phyloP scores from a whole-genome alignment of 2,329 filamentous ascomycete genomes.

The Penicillium sp. region DNA sequence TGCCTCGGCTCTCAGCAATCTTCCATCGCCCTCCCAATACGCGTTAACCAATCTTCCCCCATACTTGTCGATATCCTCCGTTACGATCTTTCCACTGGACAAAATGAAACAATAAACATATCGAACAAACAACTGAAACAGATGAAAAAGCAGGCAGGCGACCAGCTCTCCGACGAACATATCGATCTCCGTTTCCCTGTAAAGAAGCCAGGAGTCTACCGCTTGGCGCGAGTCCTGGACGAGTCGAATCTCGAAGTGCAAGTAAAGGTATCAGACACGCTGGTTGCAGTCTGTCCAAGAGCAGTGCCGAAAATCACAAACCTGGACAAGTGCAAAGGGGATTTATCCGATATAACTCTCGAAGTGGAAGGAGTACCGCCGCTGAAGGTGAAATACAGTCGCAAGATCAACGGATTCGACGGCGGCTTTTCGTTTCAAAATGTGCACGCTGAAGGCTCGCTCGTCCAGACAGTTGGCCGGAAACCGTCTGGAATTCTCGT shows the following conservation, averaged over 20 bases:
- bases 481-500: constrained; percentile 57
- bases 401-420: constrained; percentile 77
- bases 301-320: constrained; percentile 66
- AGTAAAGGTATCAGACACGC: constrained; percentile 67
- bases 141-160: constrained; percentile 67
- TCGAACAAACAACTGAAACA: constrained; percentile 69
- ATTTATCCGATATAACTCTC: constrained; percentile 79
- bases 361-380: constrained; percentile 86
- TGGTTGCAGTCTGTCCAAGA: constrained; percentile 80
- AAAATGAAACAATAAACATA: constrained; percentile 76
- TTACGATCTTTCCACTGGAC: constrained; percentile 75
- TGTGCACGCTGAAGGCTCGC: constrained; percentile 81
- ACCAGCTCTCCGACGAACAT: constrained; percentile 53
- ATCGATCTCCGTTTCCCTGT: constrained; percentile 69
- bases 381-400: constrained; percentile 87
- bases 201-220: constrained; percentile 85
- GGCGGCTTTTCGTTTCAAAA: constrained; percentile 88
- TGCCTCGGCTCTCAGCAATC: constrained; percentile 67
- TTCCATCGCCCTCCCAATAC: constrained; percentile 69
- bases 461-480: constrained; percentile 68
- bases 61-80: constrained; percentile 85
- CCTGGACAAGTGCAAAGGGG: constrained; percentile 72
- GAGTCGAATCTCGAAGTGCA: constrained; percentile 93
- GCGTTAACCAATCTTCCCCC: constrained; percentile 89
- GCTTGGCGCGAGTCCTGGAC: constrained; percentile 79